phyloP scores from a whole-genome alignment of 83 land plant genomes.

The Thuja plicata region DNA sequence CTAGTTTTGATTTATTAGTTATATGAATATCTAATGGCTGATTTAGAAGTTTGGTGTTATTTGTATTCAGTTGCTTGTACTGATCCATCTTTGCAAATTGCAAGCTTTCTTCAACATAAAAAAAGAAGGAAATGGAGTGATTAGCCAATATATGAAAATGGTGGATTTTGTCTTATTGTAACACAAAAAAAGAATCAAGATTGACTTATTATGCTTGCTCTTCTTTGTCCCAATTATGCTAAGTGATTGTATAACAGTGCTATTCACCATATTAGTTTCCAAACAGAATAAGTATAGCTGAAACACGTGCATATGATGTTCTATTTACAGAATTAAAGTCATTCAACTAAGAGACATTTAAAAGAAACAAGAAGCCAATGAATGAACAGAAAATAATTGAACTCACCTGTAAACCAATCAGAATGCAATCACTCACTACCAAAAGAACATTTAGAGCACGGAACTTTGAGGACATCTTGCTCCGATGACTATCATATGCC shows the following conservation, averaged over 20 bases:
- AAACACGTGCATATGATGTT: neutral
- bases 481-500: constrained; percentile 78
- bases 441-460: constrained; percentile 62
- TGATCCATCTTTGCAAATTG: no score
- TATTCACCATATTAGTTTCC: neutral
- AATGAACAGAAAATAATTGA: neutral
- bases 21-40: no score
- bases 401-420: constrained; percentile 84
- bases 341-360: neutral
- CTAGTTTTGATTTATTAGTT: no score
- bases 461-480: constrained; percentile 50
- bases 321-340: neutral
- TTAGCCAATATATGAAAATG: neutral
- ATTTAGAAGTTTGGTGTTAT: no score
- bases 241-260: neutral
- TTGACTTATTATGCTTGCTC: neutral
- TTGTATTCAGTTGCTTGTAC: no score
- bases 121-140: no score
- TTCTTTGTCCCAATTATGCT: neutral
- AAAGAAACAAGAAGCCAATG: neutral
- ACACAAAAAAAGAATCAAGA: neutral
- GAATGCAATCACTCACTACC: constrained; percentile 81
- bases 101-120: no score
- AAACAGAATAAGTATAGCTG: neutral
- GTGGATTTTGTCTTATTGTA: neutral